Conservation (phyloP, 2,329 filamentous ascomycete genomes). For the Aspergillus candidus region DNA sequence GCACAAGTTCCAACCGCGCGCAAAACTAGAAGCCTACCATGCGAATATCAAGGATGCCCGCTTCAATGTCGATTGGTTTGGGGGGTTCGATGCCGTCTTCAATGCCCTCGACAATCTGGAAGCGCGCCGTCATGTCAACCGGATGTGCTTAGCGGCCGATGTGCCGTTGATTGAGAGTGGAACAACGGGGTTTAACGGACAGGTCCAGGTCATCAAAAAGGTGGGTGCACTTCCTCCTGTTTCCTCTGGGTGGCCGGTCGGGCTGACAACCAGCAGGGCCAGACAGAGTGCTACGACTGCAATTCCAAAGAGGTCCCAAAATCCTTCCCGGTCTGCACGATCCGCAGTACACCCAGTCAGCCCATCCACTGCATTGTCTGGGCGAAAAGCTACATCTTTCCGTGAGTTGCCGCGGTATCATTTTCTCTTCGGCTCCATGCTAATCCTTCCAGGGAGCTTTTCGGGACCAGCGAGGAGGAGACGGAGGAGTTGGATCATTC, state of each 20-base stretch:
- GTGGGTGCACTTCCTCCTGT: constrained; percentile 24
- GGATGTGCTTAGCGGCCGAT: constrained; percentile 89
- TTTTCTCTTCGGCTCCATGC: background rate
- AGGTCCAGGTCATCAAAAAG: constrained; percentile 94
- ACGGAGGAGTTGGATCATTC: constrained; percentile 71
- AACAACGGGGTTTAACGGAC: constrained; percentile 94
- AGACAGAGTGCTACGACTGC: constrained; percentile 96
- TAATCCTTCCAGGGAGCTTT: constrained; percentile 61
- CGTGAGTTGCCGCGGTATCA: constrained; percentile 35
- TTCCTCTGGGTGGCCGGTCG: background rate
- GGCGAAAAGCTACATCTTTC: constrained; percentile 94
- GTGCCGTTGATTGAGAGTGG: constrained; percentile 92
- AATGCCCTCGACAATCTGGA: constrained; percentile 96
- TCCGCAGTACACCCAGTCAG: constrained; percentile 90
- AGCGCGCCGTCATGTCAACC: constrained; percentile 88
- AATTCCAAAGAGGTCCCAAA: constrained; percentile 84
- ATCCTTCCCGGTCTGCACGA: constrained; percentile 92
- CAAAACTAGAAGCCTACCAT: constrained; percentile 81
- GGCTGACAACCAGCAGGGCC: constrained; percentile 45
- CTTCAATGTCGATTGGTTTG: constrained; percentile 87
- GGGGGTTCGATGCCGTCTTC: constrained; percentile 77
- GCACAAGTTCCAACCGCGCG: constrained; percentile 79
- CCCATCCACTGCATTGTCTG: constrained; percentile 98
- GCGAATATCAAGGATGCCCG: constrained; percentile 87
- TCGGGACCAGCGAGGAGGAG: constrained; percentile 84